A percentile compares a stretch with the other conserved stretches of the same genome.
Conservation (phyloP, 805 yeast species). For the Yamadazyma olivae region DNA sequence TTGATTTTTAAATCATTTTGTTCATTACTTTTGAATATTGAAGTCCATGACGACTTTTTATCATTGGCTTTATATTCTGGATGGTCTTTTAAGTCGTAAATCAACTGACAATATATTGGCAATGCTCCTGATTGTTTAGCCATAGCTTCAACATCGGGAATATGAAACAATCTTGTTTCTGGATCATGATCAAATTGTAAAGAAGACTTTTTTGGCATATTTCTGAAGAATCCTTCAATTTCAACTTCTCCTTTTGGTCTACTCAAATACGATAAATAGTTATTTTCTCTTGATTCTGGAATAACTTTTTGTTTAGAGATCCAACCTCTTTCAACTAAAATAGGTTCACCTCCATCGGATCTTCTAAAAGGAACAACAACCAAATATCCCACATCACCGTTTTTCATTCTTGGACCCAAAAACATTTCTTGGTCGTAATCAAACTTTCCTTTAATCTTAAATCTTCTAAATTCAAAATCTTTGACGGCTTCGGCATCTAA, state of each 20-base stretch:
- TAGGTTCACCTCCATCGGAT: slow-evolving; percentile 68
- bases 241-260: slow-evolving; percentile 71
- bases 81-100: slow-evolving; percentile 64
- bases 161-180: slow-evolving; percentile 68
- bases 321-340: slow-evolving; percentile 92
- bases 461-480: slow-evolving; percentile 80
- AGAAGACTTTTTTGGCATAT: slow-evolving; percentile 59
- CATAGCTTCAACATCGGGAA: slow-evolving; percentile 82
- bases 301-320: slow-evolving; percentile 63
- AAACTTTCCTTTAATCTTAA: slow-evolving; percentile 72
- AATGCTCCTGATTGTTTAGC: slow-evolving; percentile 60
- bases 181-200: slow-evolving; percentile 67
- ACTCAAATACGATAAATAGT: slow-evolving; percentile 62
- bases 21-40: slow-evolving; percentile 1
- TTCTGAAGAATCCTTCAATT: slow-evolving; percentile 70
- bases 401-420: slow-evolving; percentile 82
- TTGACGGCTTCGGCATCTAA: slow-evolving; percentile 61
- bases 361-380: slow-evolving; percentile 81
- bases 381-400: slow-evolving; percentile 68
- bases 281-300: slow-evolving; percentile 47
- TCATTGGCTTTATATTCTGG: slow-evolving; percentile 40
- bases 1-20: slow-evolving; percentile 6
- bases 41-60: slow-evolving; percentile 39
- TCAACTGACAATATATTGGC: slow-evolving; percentile 74
- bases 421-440: slow-evolving; percentile 84